Evolutionary conservation across 306 rosid species (phyloP).

Genomic region (Vachellia pachyceras): DNA sequence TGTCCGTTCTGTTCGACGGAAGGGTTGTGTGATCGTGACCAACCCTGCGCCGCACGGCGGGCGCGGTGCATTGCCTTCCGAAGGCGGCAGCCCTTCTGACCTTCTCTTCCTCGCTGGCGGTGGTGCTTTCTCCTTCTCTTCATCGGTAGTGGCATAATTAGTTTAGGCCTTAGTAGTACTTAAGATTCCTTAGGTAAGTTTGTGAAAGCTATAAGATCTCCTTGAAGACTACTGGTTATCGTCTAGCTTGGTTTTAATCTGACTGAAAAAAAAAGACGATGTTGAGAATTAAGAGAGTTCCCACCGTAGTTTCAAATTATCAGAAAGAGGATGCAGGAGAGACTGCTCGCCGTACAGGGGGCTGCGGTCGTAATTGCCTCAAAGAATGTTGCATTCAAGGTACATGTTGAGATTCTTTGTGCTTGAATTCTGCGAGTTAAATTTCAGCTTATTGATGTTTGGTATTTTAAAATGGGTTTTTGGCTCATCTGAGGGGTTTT

Average conservation of each 20-base stretch:
- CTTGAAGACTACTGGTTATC: background rate
- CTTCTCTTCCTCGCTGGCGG: conserved; percentile 99
- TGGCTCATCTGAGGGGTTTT: conserved; percentile 52
- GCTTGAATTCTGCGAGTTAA: background rate
- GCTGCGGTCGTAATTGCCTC: conserved; percentile 90
- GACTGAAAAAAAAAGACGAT: conserved; percentile 11
- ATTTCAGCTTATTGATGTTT: conserved; percentile 10
- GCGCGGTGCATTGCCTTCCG: conserved; percentile 98
- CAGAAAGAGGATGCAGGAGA: conserved; percentile 80
- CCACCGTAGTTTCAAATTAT: conserved; percentile 88
- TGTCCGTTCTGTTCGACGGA: conserved; percentile 83
- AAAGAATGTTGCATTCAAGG: conserved; percentile 86
- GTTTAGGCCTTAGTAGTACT: conserved; percentile 9
- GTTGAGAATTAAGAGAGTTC: conserved; percentile 95
- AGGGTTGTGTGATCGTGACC: conserved; percentile 77
- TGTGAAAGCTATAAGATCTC: conserved; percentile 30
- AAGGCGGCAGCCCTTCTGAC: conserved; percentile 98
- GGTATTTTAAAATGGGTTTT: background rate
- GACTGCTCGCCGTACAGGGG: conserved; percentile 59
- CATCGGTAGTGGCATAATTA: conserved; percentile 14
- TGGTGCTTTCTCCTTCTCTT: conserved; percentile 56
- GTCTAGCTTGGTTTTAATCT: conserved; percentile 20
- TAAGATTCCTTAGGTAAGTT: background rate
- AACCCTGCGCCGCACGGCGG: conserved; percentile 99
- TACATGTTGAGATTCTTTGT: conserved; percentile 31